Conservation (phyloP, 2,329 filamentous ascomycete genomes). For the Diplocarpon mali region DNA sequence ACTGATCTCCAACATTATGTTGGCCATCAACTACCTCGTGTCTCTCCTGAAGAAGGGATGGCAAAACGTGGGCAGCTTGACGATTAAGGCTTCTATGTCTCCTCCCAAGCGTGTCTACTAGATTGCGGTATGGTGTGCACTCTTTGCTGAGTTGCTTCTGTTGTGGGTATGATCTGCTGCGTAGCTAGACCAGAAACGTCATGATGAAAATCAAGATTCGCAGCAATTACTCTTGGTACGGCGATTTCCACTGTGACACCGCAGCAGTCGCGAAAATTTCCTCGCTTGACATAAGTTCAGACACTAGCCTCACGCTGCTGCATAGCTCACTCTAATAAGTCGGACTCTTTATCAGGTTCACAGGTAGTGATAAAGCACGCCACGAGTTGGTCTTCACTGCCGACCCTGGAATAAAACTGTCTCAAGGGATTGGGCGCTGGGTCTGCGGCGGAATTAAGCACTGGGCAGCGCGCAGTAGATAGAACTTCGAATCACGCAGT, state of each 20-base stretch:
- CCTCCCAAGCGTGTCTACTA: conserved; percentile 98
- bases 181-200: conserved; percentile 21
- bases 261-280: no score
- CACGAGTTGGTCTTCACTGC: no score
- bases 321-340: no score
- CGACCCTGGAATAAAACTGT: no score
- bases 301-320: no score
- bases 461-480: no score
- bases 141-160: conserved; percentile 23
- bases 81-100: conserved; percentile 99
- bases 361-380: no score
- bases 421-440: no score
- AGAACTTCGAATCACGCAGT: no score
- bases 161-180: conserved; percentile 15
- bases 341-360: no score
- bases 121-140: conserved; percentile 20
- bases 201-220: conserved; percentile 9
- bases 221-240: neutral
- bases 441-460: no score
- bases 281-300: no score
- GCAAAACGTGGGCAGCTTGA: conserved; percentile 99
- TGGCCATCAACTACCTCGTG: conserved; percentile 99
- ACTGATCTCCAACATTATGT: conserved; percentile 96
- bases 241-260: neutral
- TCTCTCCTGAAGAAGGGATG: conserved; percentile 99